phyloP scores from a whole-genome alignment of 2,329 filamentous ascomycete genomes.

The Apiospora kogelbergensis region DNA sequence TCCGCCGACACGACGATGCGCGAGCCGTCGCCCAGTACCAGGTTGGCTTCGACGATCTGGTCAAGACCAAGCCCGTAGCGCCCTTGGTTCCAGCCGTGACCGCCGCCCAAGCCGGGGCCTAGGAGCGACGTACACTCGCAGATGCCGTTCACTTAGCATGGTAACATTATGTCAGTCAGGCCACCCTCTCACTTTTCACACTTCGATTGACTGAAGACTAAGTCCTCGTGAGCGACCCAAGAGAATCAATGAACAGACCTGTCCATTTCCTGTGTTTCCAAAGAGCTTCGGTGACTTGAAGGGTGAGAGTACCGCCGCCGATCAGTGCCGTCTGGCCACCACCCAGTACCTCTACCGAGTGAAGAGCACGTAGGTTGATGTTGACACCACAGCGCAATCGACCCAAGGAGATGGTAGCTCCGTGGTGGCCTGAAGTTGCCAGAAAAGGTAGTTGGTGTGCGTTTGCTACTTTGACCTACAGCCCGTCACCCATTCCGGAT shows the following conservation, averaged over 20 bases:
- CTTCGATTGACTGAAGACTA: too few species aligned
- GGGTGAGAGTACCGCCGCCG: neutral
- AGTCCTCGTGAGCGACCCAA: neutral
- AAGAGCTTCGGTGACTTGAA: neutral
- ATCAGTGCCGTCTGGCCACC: neutral
- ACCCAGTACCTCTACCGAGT: neutral
- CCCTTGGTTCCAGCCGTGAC: conserved; percentile 13
- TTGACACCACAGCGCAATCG: neutral
- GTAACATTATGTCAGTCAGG: neutral
- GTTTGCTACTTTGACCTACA: conserved; percentile 1
- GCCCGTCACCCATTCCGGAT: neutral
- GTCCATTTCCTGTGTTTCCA: neutral
- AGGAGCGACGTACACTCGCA: conserved; percentile 8
- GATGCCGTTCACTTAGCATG: neutral
- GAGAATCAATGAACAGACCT: neutral
- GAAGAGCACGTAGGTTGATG: neutral
- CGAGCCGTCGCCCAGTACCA: conserved; percentile 14
- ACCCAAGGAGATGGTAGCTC: neutral
- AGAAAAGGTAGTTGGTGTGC: neutral
- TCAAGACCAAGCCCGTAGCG: conserved; percentile 13
- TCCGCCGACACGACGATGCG: conserved; percentile 13
- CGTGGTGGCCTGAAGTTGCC: neutral
- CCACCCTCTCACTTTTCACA: neutral
- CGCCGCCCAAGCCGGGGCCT: conserved; percentile 12
- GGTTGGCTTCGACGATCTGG: conserved; percentile 11